A percentile compares a stretch with the other conserved stretches of the same genome.
Evolutionary conservation across 495 filamentous ascomycete species (phyloP).

Genomic region (Penicillium malachiteum): DNA sequence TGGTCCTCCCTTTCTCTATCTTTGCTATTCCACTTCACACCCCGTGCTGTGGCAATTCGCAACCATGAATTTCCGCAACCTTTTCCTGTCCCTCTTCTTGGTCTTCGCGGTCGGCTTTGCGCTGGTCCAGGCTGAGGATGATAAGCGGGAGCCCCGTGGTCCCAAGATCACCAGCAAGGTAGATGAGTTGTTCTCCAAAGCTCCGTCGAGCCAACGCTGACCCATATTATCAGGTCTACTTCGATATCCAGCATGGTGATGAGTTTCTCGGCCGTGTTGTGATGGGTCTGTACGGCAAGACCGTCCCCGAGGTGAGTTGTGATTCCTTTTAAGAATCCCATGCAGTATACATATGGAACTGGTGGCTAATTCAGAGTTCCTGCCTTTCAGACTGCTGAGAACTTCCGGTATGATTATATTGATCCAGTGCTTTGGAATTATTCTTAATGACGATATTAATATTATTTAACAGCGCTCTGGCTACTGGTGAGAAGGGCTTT

Average conservation of each 20-base stretch:
- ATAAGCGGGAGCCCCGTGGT: constrained; percentile 72
- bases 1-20: constrained; percentile 13
- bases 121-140: constrained; percentile 70
- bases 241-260: constrained; percentile 91
- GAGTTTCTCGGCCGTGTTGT: constrained; percentile 82
- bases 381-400: constrained; percentile 73
- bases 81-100: constrained; percentile 66
- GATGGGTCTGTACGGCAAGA: constrained; percentile 96
- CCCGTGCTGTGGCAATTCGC: constrained; percentile 24
- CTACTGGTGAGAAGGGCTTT: constrained; percentile 95
- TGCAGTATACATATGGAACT: neutral
- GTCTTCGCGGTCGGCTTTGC: constrained; percentile 63
- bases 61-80: constrained; percentile 51
- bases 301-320: constrained; percentile 74
- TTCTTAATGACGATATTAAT: constrained; percentile 8
- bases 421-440: no score
- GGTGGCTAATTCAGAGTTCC: neutral
- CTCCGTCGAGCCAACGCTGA: constrained; percentile 12
- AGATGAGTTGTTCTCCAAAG: constrained; percentile 6
- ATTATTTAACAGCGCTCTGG: constrained; percentile 61
- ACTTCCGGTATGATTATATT: constrained; percentile 68
- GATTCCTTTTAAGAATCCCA: neutral
- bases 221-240: constrained; percentile 63
- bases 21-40: constrained; percentile 10
- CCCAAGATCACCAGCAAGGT: constrained; percentile 97